Conservation (phyloP, 2,329 filamentous ascomycete genomes). For the Ilyonectria mors-panacis region DNA sequence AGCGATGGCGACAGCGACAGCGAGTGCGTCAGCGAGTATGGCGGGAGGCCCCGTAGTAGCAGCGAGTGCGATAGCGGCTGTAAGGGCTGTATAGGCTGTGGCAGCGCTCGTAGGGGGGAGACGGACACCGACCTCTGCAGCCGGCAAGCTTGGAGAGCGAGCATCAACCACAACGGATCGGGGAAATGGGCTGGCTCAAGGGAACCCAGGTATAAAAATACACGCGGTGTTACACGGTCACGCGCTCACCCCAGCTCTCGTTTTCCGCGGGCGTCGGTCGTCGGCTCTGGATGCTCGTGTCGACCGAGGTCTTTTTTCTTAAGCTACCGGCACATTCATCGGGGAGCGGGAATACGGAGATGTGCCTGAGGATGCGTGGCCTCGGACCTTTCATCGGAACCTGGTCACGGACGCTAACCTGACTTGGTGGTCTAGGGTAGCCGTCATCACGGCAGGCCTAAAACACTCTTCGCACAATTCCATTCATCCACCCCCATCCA, state of each 20-base stretch:
- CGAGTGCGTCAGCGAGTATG: constrained; percentile 23
- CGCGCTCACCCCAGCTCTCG: constrained; percentile 21
- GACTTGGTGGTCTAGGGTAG: constrained; percentile 28
- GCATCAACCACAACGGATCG: constrained; percentile 38
- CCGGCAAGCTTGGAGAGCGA: constrained; percentile 37
- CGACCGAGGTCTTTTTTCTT: constrained; percentile 44
- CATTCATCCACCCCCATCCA: constrained; percentile 35
- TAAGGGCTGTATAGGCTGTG: constrained; percentile 10
- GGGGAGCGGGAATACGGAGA: constrained; percentile 32
- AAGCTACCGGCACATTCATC: constrained; percentile 11
- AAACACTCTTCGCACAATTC: constrained; percentile 11
- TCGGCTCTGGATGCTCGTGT: constrained; percentile 41
- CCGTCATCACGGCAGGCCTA: not conserved
- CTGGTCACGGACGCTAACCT: constrained; percentile 37
- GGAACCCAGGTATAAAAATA: constrained; percentile 31
- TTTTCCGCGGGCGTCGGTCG: constrained; percentile 44
- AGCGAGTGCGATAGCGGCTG: constrained; percentile 27
- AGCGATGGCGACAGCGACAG: constrained; percentile 32
- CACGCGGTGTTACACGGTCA: constrained; percentile 18
- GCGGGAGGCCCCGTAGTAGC: constrained; percentile 11
- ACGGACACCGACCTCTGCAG: constrained; percentile 41
- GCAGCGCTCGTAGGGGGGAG: constrained; percentile 27
- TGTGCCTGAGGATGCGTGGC: constrained; percentile 19
- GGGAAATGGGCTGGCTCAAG: constrained; percentile 17
- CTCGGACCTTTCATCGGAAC: constrained; percentile 31